Evolutionary conservation across 805 yeast genomes (phyloP).

Genomic region (Grigorovia humatica): DNA sequence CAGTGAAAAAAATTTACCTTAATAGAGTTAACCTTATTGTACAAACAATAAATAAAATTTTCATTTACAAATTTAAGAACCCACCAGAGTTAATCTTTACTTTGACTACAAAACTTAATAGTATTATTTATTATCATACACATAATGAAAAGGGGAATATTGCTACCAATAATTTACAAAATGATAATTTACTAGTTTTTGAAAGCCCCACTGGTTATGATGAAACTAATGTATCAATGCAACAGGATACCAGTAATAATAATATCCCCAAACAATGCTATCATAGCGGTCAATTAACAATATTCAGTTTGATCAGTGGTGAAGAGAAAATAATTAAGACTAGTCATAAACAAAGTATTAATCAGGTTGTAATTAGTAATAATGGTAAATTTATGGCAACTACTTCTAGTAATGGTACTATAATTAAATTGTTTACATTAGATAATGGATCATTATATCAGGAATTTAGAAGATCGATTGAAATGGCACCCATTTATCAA

Average conservation of each 20-base stretch:
- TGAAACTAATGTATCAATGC: neutral
- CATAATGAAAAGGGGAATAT: neutral
- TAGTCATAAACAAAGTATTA: neutral
- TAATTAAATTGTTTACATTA: slow-evolving; percentile 70
- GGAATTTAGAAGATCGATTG: slow-evolving; percentile 86
- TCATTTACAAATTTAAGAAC: slow-evolving; percentile 70
- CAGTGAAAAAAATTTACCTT: slow-evolving; percentile 62
- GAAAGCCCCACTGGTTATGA: neutral
- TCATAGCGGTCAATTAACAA: neutral
- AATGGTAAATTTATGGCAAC: slow-evolving; percentile 82
- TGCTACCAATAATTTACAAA: neutral
- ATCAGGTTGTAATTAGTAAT: slow-evolving; percentile 45
- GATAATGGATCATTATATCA: slow-evolving; percentile 50
- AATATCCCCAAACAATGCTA: neutral
- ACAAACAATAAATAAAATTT: slow-evolving; percentile 54
- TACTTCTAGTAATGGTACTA: slow-evolving; percentile 83
- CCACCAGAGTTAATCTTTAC: slow-evolving; percentile 39
- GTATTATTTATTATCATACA: neutral
- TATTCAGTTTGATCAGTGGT: neutral
- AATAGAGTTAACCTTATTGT: slow-evolving; percentile 71
- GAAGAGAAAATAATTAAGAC: neutral
- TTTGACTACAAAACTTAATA: neutral
- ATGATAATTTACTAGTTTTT: neutral
- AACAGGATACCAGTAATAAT: neutral
- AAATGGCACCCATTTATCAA: slow-evolving; percentile 69